Evolutionary conservation across 2,329 filamentous ascomycete species (phyloP).

Genomic region (Curvularia eragrostidis): DNA sequence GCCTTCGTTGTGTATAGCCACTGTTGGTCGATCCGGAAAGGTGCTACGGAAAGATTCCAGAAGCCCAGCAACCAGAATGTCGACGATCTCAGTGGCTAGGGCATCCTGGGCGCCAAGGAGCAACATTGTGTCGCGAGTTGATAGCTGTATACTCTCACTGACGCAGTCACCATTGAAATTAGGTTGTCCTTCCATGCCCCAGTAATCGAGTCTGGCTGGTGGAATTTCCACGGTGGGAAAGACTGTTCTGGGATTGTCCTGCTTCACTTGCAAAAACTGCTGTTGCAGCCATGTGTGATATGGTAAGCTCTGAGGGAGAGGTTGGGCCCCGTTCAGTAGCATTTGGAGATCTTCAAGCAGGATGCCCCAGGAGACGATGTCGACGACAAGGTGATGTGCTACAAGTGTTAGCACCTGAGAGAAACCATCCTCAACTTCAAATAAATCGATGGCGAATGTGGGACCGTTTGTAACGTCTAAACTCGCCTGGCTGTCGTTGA

Average conservation of each 20-base stretch:
- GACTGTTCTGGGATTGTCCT: conserved; percentile 32
- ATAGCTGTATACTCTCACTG: conserved; percentile 39
- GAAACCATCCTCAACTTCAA: conserved; percentile 44
- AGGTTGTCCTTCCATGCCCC: conserved; percentile 45
- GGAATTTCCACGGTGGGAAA: conserved; percentile 39
- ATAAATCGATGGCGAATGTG: conserved; percentile 53
- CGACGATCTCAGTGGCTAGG: conserved; percentile 46
- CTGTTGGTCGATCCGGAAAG: conserved; percentile 51
- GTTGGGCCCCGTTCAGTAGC: conserved; percentile 34
- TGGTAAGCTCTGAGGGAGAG: conserved; percentile 40
- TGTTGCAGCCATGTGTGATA: conserved; percentile 49
- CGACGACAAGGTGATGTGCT: conserved; percentile 48
- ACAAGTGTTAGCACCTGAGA: conserved; percentile 48
- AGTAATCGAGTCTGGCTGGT: conserved; percentile 43
- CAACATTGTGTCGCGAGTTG: conserved; percentile 43
- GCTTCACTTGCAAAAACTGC: conserved; percentile 39
- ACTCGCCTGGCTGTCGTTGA: conserved; percentile 41
- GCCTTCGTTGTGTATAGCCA: conserved; percentile 57
- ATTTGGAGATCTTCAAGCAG: conserved; percentile 49
- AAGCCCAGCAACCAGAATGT: conserved; percentile 47
- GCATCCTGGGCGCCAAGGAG: conserved; percentile 44
- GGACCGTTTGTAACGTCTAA: conserved; percentile 47
- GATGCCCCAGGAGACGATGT: conserved; percentile 51
- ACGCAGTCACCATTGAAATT: conserved; percentile 47
- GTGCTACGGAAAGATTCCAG: conserved; percentile 53